phyloP scores from a whole-genome alignment of 768 basidiomycete genomes.

The Boletus eberwhitei region DNA sequence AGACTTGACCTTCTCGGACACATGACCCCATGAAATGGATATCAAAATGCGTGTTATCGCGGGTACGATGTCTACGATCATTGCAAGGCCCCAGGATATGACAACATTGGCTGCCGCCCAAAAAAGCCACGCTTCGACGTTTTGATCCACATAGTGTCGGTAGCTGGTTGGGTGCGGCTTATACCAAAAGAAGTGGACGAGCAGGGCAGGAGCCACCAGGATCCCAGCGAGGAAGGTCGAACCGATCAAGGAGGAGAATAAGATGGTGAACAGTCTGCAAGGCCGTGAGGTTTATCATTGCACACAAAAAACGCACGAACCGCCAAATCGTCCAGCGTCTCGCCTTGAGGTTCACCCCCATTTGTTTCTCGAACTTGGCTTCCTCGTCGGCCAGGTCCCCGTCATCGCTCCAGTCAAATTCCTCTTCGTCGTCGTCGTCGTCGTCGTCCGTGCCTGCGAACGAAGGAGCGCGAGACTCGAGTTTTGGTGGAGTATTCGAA shows the following conservation, averaged over 20 bases:
- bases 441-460: constrained; percentile 55
- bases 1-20: constrained; percentile 65
- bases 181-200: constrained; percentile 72
- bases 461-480: constrained; percentile 41
- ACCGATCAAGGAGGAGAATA: constrained; percentile 73
- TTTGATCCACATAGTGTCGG: constrained; percentile 59
- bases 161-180: constrained; percentile 52
- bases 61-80: constrained; percentile 69
- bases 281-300: neutral
- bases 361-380: constrained; percentile 58
- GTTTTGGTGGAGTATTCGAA: constrained; percentile 28
- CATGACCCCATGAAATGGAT: constrained; percentile 67
- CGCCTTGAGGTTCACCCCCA: constrained; percentile 46
- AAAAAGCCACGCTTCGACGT: constrained; percentile 74
- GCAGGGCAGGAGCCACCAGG: constrained; percentile 57
- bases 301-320: constrained; percentile 35
- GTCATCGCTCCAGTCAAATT: constrained; percentile 79
- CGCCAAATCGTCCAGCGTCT: constrained; percentile 51
- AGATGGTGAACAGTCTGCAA: constrained; percentile 52
- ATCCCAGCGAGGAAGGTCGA: constrained; percentile 63
- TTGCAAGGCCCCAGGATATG: constrained; percentile 75
- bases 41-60: constrained; percentile 50
- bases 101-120: constrained; percentile 78
- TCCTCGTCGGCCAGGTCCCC: constrained; percentile 73
- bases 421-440: constrained; percentile 51